Base-by-base conservation (phyloP, 306 rosid genomes). In the Hippophae rhamnoides region DNA sequence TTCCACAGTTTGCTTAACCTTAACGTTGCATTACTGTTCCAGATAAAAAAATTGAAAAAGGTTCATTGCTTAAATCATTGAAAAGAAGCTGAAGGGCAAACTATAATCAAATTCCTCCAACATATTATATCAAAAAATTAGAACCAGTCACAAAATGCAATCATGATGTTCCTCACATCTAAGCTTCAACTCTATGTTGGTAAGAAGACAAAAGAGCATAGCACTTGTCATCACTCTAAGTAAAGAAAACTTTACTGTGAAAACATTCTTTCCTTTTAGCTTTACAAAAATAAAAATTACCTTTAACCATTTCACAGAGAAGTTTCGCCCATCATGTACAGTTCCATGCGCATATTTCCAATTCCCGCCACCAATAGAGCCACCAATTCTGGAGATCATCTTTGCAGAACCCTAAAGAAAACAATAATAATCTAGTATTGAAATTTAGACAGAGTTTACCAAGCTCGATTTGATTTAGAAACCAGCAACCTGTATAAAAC, bases 281-380 rank as follows among this genome's bases (percentile, higher is more conserved):
- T 6, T 7, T 3, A 46, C 23, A n/a, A 45, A n/a, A 41, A 44
- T 9, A 59, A 43, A 43, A 27, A 45, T 14, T 72, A 88, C 99
- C 90, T 93, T 93, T 62, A 93, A 76, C 97, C 99, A 93, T 74
- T 93, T 93, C 56, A 93, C 88, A 5, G 90, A 78, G 72, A 93
- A 93, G 75, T 93, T 93, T 58, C 95, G 84, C 45, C 99, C 99
- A 8, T 93, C 88, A 86, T 93, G 99, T 43, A 97, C 97, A 65
- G 97, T 88, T 75, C 97, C 99, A 55, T 93, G 97, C 13, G 95
- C 99, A 82, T 93, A 88, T 76, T 93, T 93, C 99, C 99, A 93
- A 70, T 93, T 93, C 49, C 99, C 99, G 10, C 97, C 99, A 25
- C 90, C 52, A 68, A 82, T 86, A 69, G 96, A 88, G 60, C 89